Evolutionary conservation across 2,329 filamentous ascomycete species (phyloP).

Genomic region (Aspergillus sp.): DNA sequence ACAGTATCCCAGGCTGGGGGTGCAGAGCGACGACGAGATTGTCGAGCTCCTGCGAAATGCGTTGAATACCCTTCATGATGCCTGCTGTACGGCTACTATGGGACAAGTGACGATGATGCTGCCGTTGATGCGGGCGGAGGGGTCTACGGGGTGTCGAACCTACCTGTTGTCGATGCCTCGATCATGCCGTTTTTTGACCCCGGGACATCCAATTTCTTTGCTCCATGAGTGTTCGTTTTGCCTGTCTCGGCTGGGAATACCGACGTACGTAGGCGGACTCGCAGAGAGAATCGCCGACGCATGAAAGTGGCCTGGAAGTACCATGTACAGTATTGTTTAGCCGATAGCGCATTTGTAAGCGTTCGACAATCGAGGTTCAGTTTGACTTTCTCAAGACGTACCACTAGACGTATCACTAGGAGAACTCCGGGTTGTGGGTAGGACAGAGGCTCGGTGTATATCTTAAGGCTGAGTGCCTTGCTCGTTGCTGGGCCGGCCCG

Average conservation of each 20-base stretch:
- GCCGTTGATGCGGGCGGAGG: too few relatives aligned
- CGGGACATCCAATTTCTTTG: not conserved
- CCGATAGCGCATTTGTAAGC: not conserved
- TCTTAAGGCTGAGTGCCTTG: not conserved
- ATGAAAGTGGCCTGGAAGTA: not conserved
- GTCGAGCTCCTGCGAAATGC: slow-evolving; percentile 20
- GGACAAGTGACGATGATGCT: too few relatives aligned
- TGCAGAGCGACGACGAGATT: slow-evolving; percentile 51
- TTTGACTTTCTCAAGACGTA: not conserved
- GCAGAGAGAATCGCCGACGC: not conserved
- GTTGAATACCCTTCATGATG: too few relatives aligned
- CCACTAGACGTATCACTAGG: not conserved
- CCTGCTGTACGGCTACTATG: too few relatives aligned
- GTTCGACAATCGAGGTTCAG: not conserved
- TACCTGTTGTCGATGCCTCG: too few relatives aligned
- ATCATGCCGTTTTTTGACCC: too few relatives aligned
- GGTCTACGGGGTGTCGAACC: too few relatives aligned
- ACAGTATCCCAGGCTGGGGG: slow-evolving; percentile 42
- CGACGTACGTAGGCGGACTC: not conserved
- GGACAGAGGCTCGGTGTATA: not conserved
- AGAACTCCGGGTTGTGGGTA: not conserved
- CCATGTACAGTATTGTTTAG: not conserved
- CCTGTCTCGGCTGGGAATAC: too few relatives aligned
- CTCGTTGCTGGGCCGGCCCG: not conserved
- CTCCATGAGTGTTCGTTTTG: not conserved